Base-by-base conservation (phyloP, 1,284 basidiomycete species). In the Apiotrichum gracile region DNA sequence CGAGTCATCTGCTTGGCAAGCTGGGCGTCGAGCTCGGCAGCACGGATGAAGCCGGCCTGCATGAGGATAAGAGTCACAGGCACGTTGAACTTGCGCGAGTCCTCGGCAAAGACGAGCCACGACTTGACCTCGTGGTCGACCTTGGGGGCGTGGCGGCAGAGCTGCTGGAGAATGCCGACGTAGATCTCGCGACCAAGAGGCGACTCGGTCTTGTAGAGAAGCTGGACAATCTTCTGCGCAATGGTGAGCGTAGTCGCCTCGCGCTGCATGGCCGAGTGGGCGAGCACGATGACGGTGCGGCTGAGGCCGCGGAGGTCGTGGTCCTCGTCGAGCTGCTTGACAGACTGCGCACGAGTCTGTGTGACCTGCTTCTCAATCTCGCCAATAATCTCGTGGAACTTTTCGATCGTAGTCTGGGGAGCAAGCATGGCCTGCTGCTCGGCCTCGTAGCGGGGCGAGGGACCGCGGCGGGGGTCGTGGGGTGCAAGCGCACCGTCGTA, bases 31-130 rank as follows among this genome's bases (percentile, higher is more conserved):
- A 91, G 86, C 54, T 93, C 84, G 16, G 79, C 78, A 31, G 87
- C 78, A 59, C 82, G 84, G 70, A 99, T 82, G 47, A 97, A 81
- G 44, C 87, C 84, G 53, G 88, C 88, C 41, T 87, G 84, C 53
- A 98, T 78, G 43, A 98, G 81, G 2, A 90, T 87, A 27, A 90
- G 83, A 0, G 92, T 97, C 60, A 97, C 96, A 7, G 91, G 84
- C 16, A 97, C 85, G 70, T 97, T 97, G 78, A 90, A 90, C 77
- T 98, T 98, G 67, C 92, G 88, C 86, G 91, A 89, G 73, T 98
- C 96, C 71, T 98, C 93, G 16, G 94, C 90, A 69, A 93, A 97
- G 46, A 97, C 78, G 48, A 99, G 79, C 96, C 96, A 99, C 14
- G 88, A 91, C 53, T 93, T 88, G 10, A 94, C 96, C 76, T 99